Conservation (phyloP, 768 basidiomycete species). For the Amanita molliuscula region DNA sequence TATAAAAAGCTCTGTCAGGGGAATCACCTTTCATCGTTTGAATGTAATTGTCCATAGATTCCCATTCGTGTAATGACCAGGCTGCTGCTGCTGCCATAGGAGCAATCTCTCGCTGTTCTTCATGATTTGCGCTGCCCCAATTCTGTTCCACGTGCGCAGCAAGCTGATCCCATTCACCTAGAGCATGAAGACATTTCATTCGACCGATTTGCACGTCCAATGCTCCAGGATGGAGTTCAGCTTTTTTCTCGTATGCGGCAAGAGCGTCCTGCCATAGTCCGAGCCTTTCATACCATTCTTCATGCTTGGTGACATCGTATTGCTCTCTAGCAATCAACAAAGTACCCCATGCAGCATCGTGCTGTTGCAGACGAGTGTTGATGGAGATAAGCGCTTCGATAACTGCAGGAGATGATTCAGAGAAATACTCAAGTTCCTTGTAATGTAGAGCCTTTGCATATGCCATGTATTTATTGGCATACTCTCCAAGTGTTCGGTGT, state of each 20-base stretch:
- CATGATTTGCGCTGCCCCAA: slow-evolving; percentile 76
- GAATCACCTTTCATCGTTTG: slow-evolving; percentile 88
- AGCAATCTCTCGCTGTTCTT: slow-evolving; percentile 84
- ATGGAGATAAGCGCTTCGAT: slow-evolving; percentile 94
- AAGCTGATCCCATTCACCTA: slow-evolving; percentile 95
- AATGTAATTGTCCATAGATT: slow-evolving; percentile 96
- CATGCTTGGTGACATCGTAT: slow-evolving; percentile 86
- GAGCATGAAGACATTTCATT: slow-evolving; percentile 93
- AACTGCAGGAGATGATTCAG: slow-evolving; percentile 80
- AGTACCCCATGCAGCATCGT: slow-evolving; percentile 97
- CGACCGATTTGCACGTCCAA: slow-evolving; percentile 78
- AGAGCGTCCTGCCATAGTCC: slow-evolving; percentile 95
- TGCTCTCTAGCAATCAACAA: slow-evolving; percentile 83
- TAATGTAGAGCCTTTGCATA: slow-evolving; percentile 98
- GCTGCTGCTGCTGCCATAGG: slow-evolving; percentile 96
- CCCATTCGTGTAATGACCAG: slow-evolving; percentile 97
- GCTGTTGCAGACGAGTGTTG: slow-evolving; percentile 93
- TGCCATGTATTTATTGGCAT: slow-evolving; percentile 86
- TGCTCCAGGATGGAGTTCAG: slow-evolving; percentile 61
- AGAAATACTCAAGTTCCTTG: slow-evolving; percentile 95
- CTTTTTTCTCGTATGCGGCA: slow-evolving; percentile 72
- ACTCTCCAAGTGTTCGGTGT: slow-evolving; percentile 85
- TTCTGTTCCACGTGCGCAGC: slow-evolving; percentile 78
- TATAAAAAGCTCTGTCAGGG: slow-evolving; percentile 90
- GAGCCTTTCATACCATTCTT: slow-evolving; percentile 97